Evolutionary conservation across 768 basidiomycete genomes (phyloP).

Genomic region (Leccinum olivaceopallidum): DNA sequence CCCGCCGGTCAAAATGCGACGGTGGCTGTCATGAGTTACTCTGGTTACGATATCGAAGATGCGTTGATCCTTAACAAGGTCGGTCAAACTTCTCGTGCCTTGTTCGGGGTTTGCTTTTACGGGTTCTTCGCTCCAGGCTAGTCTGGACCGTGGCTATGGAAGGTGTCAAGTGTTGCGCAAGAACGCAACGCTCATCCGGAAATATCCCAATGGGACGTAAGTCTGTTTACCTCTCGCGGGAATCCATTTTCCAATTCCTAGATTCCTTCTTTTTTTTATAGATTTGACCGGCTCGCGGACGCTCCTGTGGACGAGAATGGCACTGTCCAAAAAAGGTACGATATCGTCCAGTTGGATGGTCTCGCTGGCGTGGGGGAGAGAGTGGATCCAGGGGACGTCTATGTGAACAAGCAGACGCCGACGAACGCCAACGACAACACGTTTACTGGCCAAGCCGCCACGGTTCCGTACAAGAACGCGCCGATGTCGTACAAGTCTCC

Average conservation of each 20-base stretch:
- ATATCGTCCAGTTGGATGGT: slow-evolving; percentile 90
- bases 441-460: slow-evolving; percentile 79
- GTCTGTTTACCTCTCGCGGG: slow-evolving; percentile 38
- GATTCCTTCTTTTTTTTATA: slow-evolving; percentile 27
- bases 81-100: slow-evolving; percentile 17
- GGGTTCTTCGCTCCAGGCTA: slow-evolving; percentile 55
- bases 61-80: slow-evolving; percentile 95
- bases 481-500: slow-evolving; percentile 95
- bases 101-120: slow-evolving; percentile 5
- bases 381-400: slow-evolving; percentile 90
- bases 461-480: slow-evolving; percentile 87
- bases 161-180: slow-evolving; percentile 97
- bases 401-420: slow-evolving; percentile 96
- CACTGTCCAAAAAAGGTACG: slow-evolving; percentile 77
- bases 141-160: slow-evolving; percentile 96
- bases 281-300: slow-evolving; percentile 93
- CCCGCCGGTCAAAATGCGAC: slow-evolving; percentile 99
- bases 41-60: slow-evolving; percentile 99
- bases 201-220: slow-evolving; percentile 96
- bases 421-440: slow-evolving; percentile 91
- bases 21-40: slow-evolving; percentile 98
- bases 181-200: slow-evolving; percentile 89
- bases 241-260: slow-evolving; percentile 6
- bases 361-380: slow-evolving; percentile 94
- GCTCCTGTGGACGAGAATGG: slow-evolving; percentile 86